Conservation (phyloP, 1,284 basidiomycete species). For the Fomes fomentarius region DNA sequence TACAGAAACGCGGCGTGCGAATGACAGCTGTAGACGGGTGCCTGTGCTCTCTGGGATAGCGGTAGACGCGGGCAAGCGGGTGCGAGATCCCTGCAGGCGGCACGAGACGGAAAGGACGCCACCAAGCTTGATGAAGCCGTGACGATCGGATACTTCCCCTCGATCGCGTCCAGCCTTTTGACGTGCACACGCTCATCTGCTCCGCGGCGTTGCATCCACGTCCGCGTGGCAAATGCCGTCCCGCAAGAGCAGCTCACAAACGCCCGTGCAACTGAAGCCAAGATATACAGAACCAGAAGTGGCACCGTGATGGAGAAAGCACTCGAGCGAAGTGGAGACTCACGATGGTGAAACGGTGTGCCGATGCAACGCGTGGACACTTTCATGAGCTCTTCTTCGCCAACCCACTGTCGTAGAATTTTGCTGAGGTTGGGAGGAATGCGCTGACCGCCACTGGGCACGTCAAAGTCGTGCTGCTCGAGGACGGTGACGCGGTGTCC, state of each 20-base stretch:
- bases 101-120: background rate
- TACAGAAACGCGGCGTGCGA: too few relatives aligned
- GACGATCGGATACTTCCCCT: slow-evolving; percentile 4
- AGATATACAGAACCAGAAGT: too few relatives aligned
- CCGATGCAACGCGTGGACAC: slow-evolving; percentile 35
- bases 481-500: slow-evolving; percentile 57
- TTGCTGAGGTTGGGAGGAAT: slow-evolving; percentile 57
- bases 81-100: background rate
- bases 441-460: slow-evolving; percentile 47
- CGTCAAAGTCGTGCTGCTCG: slow-evolving; percentile 40
- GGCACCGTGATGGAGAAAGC: background rate
- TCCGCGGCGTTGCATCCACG: background rate
- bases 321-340: slow-evolving; percentile 10
- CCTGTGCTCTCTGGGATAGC: background rate
- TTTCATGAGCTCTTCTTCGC: slow-evolving; percentile 41
- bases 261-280: too few relatives aligned
- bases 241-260: too few relatives aligned
- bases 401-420: slow-evolving; percentile 54
- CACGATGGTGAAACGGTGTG: slow-evolving; percentile 35
- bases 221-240: background rate
- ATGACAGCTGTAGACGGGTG: background rate
- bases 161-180: slow-evolving; percentile 1
- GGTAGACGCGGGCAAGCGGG: background rate
- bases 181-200: background rate
- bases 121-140: background rate